Conservation (phyloP, 1,284 basidiomycete genomes). For the Rugosomyces carneus region DNA sequence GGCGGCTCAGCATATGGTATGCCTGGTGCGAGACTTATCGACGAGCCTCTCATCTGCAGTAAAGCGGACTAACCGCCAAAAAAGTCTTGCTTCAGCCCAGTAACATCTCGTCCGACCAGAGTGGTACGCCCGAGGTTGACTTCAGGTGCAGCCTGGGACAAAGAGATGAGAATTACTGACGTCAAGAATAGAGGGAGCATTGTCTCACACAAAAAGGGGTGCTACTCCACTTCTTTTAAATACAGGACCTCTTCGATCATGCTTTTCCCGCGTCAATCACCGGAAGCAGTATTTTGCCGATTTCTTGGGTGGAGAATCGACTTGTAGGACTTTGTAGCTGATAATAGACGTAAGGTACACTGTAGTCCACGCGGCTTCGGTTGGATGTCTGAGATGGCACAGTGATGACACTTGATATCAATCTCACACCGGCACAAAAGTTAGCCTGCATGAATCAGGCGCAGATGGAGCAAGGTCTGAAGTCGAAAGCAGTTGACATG, state of each 20-base stretch:
- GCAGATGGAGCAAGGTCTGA: no score
- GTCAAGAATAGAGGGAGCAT: not conserved
- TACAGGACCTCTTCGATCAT: not conserved
- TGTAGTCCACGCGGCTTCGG: no score
- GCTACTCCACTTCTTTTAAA: not conserved
- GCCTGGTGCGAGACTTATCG: conserved; percentile 2
- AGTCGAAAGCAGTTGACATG: no score
- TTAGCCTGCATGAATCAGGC: no score
- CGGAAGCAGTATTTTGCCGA: not conserved
- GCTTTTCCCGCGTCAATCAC: not conserved
- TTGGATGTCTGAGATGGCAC: no score
- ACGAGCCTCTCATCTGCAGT: not conserved
- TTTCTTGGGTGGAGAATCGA: no score
- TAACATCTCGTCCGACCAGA: conserved; percentile 15
- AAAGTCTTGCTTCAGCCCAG: conserved; percentile 16
- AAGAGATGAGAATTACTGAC: not conserved
- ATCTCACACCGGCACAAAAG: no score
- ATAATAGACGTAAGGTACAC: no score
- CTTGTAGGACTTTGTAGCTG: no score
- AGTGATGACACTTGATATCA: no score
- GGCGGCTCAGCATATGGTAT: conserved; percentile 16
- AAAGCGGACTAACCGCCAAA: conserved; percentile 13
- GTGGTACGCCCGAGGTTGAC: conserved; percentile 15
- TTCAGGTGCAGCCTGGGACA: conserved; percentile 5
- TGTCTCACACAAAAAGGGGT: not conserved